Evolutionary conservation across 345 rosid species (phyloP).

Genomic region (Acer yangbiense): DNA sequence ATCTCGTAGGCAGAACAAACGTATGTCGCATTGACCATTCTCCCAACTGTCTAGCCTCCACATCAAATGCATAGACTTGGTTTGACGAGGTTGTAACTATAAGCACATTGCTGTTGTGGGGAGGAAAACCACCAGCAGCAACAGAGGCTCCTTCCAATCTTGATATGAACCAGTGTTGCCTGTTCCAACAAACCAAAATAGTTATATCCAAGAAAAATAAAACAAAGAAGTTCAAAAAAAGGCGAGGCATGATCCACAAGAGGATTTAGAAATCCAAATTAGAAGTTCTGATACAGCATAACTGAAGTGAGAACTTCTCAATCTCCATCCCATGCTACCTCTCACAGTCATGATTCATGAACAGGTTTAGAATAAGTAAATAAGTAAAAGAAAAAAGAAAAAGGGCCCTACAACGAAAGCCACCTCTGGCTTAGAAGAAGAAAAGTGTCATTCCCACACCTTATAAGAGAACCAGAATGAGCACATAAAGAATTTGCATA

Average conservation of each 20-base stretch:
- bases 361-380: background rate
- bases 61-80: conserved; percentile 86
- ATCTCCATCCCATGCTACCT: background rate
- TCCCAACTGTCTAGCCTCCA: conserved; percentile 85
- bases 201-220: conserved; percentile 11
- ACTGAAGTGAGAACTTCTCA: background rate
- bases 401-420: background rate
- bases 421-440: background rate
- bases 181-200: conserved; percentile 29
- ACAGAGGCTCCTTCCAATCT: conserved; percentile 93
- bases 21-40: conserved; percentile 81
- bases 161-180: conserved; percentile 97
- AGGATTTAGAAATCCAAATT: background rate
- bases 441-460: background rate
- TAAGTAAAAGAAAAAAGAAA: background rate
- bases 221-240: conserved; percentile 5
- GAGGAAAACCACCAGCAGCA: conserved; percentile 89
- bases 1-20: conserved; percentile 67
- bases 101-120: conserved; percentile 66
- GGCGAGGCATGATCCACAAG: background rate
- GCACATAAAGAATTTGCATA: background rate
- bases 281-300: background rate
- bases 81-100: conserved; percentile 78
- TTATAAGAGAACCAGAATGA: background rate
- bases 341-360: background rate